A percentile compares a stretch with the other conserved stretches of the same genome.
phyloP scores from a whole-genome alignment of 345 rosid genomes.

The Eucalyptus brandiana region DNA sequence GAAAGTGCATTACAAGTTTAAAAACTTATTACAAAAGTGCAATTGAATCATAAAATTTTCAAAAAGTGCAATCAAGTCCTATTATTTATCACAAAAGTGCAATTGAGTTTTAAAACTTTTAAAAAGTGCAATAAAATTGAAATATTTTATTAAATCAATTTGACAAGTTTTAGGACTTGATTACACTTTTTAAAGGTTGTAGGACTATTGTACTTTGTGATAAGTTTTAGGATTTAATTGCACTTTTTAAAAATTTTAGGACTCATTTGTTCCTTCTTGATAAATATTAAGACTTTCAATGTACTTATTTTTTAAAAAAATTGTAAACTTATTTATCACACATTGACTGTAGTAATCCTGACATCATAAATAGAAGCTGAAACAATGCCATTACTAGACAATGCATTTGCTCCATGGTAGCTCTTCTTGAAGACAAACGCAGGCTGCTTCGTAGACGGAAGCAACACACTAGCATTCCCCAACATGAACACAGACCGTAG shows the following conservation, averaged over 20 bases:
- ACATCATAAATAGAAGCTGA: background rate
- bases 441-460: background rate
- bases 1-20: no score
- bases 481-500: background rate
- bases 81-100: fast-evolving
- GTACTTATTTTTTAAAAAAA: fast-evolving
- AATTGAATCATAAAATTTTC: no score
- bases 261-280: fast-evolving
- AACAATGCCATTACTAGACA: background rate
- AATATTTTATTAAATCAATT: no score
- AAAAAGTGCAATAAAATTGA: no score
- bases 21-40: no score
- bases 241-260: no score
- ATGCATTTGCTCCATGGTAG: background rate
- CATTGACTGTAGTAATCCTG: fast-evolving
- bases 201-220: no score
- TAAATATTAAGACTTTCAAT: no score
- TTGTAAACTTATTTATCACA: background rate
- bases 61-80: fast-evolving
- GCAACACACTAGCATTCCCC: background rate
- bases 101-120: fast-evolving
- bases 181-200: fast-evolving
- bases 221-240: no score
- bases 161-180: no score
- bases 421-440: background rate